Evolutionary conservation across 2,329 filamentous ascomycete genomes (phyloP).

Genomic region (Exutisphaerella laricina): DNA sequence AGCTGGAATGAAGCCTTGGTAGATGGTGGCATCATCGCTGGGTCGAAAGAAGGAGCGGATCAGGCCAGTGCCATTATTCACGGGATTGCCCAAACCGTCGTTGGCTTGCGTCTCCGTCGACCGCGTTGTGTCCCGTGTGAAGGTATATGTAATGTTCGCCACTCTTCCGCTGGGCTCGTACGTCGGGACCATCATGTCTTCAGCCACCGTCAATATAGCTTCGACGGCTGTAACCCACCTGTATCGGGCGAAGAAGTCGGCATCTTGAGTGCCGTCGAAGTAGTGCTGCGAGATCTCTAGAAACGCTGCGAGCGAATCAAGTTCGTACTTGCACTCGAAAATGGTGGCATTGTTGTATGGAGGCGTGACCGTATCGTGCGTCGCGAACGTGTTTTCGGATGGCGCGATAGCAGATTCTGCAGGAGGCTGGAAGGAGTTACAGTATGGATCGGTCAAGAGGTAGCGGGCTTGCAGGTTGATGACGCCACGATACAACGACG

Average conservation of each 20-base stretch:
- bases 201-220: slow-evolving; percentile 40
- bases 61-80: slow-evolving; percentile 45
- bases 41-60: slow-evolving; percentile 48
- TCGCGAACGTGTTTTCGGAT: slow-evolving; percentile 36
- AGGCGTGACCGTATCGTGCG: slow-evolving; percentile 40
- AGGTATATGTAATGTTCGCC: slow-evolving; percentile 42
- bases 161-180: slow-evolving; percentile 45
- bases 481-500: slow-evolving; percentile 62
- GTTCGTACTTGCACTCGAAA: slow-evolving; percentile 52
- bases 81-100: slow-evolving; percentile 47
- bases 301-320: slow-evolving; percentile 49
- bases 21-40: slow-evolving; percentile 47
- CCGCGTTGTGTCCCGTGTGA: slow-evolving; percentile 39
- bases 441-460: slow-evolving; percentile 54
- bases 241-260: slow-evolving; percentile 45
- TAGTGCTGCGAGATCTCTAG: slow-evolving; percentile 47
- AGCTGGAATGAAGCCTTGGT: slow-evolving; percentile 45
- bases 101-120: slow-evolving; percentile 50
- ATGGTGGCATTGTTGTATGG: slow-evolving; percentile 40
- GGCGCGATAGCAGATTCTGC: slow-evolving; percentile 41
- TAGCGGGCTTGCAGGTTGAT: slow-evolving; percentile 69
- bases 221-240: slow-evolving; percentile 44
- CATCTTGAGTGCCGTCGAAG: slow-evolving; percentile 45
- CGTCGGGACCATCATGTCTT: slow-evolving; percentile 45
- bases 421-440: slow-evolving; percentile 50